phyloP scores from a whole-genome alignment of 192 early-diverging fungal genomes.

The Backusella morwellensis region DNA sequence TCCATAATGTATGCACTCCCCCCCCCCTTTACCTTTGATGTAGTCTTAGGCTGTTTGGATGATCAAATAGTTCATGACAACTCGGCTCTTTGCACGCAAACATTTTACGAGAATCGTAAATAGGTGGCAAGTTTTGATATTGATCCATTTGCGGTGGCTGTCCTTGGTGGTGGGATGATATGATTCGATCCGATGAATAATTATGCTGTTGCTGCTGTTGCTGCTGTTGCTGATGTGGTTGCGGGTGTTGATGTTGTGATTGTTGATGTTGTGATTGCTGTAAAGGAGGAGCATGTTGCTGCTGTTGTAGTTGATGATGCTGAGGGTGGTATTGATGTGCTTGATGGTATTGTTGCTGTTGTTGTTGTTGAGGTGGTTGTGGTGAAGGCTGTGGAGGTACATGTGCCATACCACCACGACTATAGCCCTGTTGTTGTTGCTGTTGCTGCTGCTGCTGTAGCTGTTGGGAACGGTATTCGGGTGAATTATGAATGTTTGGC shows the following conservation, averaged over 20 bases:
- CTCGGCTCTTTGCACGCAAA: neutral
- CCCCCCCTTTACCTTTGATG: neutral
- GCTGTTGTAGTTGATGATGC: neutral
- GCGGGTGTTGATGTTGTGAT: neutral
- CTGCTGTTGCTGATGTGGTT: neutral
- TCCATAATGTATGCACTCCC: too few relatives aligned
- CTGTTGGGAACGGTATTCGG: constrained; percentile 2
- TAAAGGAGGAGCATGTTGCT: neutral
- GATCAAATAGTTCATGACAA: neutral
- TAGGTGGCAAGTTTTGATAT: neutral
- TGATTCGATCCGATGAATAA: neutral
- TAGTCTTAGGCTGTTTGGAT: neutral
- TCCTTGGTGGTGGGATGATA: neutral
- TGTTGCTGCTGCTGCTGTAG: neutral
- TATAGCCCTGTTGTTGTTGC: neutral
- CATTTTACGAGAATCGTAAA: constrained; percentile 5
- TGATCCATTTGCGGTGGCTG: neutral
- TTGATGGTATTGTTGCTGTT: neutral
- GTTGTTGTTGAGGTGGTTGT: neutral
- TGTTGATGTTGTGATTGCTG: neutral
- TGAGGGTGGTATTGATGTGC: neutral
- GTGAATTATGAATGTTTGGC: constrained; percentile 8
- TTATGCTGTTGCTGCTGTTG: neutral
- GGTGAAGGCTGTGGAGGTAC: neutral
- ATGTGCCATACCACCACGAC: neutral